Evolutionary conservation across 495 filamentous ascomycete genomes (phyloP), one percentile per base, ranked within the genome.

Genomic region (Penicillium chermesinum): DNA sequence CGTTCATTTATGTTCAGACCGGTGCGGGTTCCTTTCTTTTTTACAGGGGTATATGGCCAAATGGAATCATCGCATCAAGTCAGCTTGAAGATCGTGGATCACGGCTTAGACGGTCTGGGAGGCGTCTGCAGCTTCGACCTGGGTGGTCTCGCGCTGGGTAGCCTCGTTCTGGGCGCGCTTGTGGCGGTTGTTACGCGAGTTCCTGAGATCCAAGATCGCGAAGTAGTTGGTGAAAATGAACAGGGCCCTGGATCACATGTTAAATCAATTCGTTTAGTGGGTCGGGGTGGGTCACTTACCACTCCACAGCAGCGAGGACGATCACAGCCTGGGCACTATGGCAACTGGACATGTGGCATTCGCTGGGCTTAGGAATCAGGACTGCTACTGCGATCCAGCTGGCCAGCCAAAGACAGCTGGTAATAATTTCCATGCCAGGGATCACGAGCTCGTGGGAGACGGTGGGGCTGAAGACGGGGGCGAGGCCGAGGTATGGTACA

Each of bases 321-420:
- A 64, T 65, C 1, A 58, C 62, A 1, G 72, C 76, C 41, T 70
- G 67, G 12, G 74, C 66, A 10, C 59, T 61, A 5, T 49, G 48
- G 48, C 78, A 82, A 27, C 72, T 71, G 20, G 59, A 49, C 5
- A 73, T 71, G 14, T 50, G 56, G 53, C 77, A 81, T 36, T 63
- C 19, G 2, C 49, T 46, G 7, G 76, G 51, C 19, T 73, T 65
- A 15, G 68, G 73, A 19, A 83, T 63, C 53, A 76, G 70, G 9
- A 78, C 81, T 2, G 83, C 84, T 5, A 87, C 58, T 1, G 84
- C 84, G 49, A 91, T 80, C 54, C 81, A 82, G 41, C 84, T 85
- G 1, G 77, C 79, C 51, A 91, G 85, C 87, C 87, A 46, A 22
- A 62, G 52, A 13, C 48, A 44, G 27, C 52, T 50, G 30, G 59